Evolutionary conservation across 108 stramenopile species (phyloP), one percentile per base, ranked within the genome.

Genomic region (Skeletonema menzelii): DNA sequence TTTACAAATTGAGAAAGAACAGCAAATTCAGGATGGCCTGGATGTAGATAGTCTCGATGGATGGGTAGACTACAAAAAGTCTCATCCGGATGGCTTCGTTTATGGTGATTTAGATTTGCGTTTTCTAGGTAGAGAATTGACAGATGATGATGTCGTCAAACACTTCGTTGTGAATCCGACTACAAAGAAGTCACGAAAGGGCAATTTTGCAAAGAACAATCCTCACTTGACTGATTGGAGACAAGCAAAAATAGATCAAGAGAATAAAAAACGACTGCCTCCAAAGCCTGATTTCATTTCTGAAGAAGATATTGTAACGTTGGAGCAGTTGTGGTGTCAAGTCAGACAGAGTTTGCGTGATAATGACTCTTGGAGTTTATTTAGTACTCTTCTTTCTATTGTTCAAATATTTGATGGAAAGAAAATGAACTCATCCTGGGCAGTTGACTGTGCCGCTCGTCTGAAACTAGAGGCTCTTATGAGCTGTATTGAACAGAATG

Each of bases 51-150:
- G 24, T 20, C 11, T 34, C 3, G 22, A 46, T 15, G 60, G 47
- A 19, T 90, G 88, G 88, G 63, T 73, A 55, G 86, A 94, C 62
- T 94, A 88, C 65, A 70, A 84, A 10, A 53, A 55, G 26, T 65
- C 87, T 5, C 87, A 94, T 82, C 76, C 82, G 0, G 93, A 94
- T 74, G 76, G 74, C 12, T 71, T 76, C 61, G 65, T 73, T 4
- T 94, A 94, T 64, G 93, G 90, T 2, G 93, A 94, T 65, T 76
- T 89, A 64, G 91, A 93, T 73, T 77, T 86, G 22, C 78, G 88
- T 14, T 91, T 91, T 59, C 47, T 82, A 17, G 76, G 71, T 56
- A 86, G 87, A 32, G 73, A 80, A 2, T 46, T 88, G 59, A 44
- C 49, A 3, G 70, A 77, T 7, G 63, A 56, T 2, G 88, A 88